Conservation (phyloP, 345 rosid genomes). For the Microcos paniculata region DNA sequence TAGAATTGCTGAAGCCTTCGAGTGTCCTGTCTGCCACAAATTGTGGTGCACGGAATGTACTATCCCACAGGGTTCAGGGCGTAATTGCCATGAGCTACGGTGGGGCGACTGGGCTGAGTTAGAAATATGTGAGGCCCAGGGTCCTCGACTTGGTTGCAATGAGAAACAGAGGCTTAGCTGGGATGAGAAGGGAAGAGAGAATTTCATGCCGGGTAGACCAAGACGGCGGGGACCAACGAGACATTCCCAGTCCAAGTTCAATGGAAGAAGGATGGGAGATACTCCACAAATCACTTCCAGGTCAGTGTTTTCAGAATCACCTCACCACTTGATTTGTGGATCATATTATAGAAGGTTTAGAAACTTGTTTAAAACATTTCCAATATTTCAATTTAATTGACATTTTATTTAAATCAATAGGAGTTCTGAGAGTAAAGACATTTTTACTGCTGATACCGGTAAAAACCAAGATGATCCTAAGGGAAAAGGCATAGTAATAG, state of each 20-base stretch:
- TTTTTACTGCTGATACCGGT: not conserved
- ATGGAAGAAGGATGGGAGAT: not conserved
- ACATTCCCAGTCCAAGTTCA: not conserved
- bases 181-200: not conserved
- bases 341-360: not conserved
- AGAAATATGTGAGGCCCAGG: not conserved
- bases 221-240: not conserved
- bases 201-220: not conserved
- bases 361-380: not conserved
- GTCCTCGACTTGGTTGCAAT: not conserved
- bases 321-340: not conserved
- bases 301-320: not conserved
- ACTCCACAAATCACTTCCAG: constrained; percentile 3
- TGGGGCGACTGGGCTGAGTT: not conserved
- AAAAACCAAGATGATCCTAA: not conserved
- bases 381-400: not conserved
- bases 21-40: constrained; percentile 18
- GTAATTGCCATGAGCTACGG: constrained; percentile 4
- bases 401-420: not conserved
- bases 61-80: constrained; percentile 10
- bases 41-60: constrained; percentile 15
- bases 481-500: not conserved
- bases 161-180: not conserved
- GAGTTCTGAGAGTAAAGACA: not conserved
- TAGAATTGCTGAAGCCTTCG: not conserved